A percentile compares a stretch with the other conserved stretches of the same genome.
Conservation (phyloP, 352 stramenopile genomes). For the Stramenopiles sp. region DNA sequence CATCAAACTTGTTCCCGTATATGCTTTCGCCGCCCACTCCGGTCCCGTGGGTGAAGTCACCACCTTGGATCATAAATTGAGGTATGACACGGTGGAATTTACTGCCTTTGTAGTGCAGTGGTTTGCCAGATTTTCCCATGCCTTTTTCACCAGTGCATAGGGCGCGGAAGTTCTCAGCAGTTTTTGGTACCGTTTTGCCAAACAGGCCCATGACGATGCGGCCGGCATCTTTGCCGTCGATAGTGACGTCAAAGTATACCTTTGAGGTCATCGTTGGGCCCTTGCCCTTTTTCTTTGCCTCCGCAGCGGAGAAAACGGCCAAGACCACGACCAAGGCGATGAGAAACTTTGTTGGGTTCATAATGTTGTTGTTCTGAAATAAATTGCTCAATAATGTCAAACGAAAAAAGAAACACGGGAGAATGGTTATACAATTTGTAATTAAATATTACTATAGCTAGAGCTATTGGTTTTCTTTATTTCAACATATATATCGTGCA, state of each 20-base stretch:
- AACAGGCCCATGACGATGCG: conserved; percentile 60
- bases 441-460: too few relatives aligned
- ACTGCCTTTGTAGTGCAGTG: conserved; percentile 86
- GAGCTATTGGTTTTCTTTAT: too few relatives aligned
- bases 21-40: conserved; percentile 81
- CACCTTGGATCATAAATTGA: conserved; percentile 66
- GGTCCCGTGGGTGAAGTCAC: conserved; percentile 65
- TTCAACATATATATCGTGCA: too few relatives aligned
- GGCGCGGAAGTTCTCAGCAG: conserved; percentile 48
- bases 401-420: too few relatives aligned
- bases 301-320: too few relatives aligned
- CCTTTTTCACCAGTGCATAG: conserved; percentile 54
- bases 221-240: conserved; percentile 56
- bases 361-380: too few relatives aligned
- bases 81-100: conserved; percentile 91
- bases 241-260: conserved; percentile 87
- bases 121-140: conserved; percentile 70
- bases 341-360: conserved; percentile 16
- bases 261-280: conserved; percentile 57
- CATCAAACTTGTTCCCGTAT: conserved; percentile 79
- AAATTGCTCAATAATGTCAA: too few relatives aligned
- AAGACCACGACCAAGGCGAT: too few relatives aligned
- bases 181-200: conserved; percentile 59
- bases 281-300: too few relatives aligned
- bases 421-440: too few relatives aligned